A percentile compares a stretch with the other conserved stretches of the same genome.
phyloP scores from a whole-genome alignment of 192 early-diverging fungal species.

The Podila verticillata region DNA sequence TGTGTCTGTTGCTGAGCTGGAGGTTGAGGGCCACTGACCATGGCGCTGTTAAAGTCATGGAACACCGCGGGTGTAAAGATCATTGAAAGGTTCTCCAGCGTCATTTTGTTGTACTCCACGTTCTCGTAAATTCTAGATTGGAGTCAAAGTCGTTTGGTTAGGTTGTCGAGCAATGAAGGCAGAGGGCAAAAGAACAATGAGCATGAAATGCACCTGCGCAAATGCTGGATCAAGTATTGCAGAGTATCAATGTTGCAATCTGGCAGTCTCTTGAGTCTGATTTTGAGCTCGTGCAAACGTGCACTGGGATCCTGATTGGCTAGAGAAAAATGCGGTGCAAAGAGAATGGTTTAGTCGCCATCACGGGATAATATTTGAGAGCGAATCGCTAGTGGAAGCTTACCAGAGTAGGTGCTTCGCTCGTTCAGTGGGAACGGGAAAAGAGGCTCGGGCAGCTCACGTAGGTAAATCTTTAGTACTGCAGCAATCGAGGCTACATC shows the following conservation, averaged over 20 bases:
- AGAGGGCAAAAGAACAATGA: background rate
- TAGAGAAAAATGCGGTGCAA: background rate
- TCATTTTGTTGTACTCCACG: constrained; percentile 73
- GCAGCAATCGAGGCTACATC: constrained; percentile 70
- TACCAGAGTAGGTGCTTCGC: constrained; percentile 65
- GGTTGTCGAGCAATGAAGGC: background rate
- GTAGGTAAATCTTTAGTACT: constrained; percentile 71
- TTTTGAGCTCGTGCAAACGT: constrained; percentile 51
- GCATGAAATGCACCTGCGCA: constrained; percentile 55
- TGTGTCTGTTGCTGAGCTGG: background rate
- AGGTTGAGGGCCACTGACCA: constrained; percentile 4
- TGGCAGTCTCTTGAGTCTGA: constrained; percentile 51
- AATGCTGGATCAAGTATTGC: constrained; percentile 64
- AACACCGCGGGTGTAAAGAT: constrained; percentile 74
- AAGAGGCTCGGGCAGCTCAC: constrained; percentile 70
- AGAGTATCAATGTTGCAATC: constrained; percentile 63
- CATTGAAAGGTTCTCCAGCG: constrained; percentile 64
- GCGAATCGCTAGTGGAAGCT: constrained; percentile 1
- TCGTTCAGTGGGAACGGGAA: constrained; percentile 64
- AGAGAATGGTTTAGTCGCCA: background rate
- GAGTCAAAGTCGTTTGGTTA: background rate
- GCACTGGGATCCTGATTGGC: constrained; percentile 52
- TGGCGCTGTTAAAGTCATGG: constrained; percentile 63
- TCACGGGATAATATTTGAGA: background rate
- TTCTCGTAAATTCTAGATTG: constrained; percentile 54